Evolutionary conservation across 2,329 filamentous ascomycete species (phyloP), one percentile per base, ranked within the genome.

Genomic region (Aspergillus sp.): DNA sequence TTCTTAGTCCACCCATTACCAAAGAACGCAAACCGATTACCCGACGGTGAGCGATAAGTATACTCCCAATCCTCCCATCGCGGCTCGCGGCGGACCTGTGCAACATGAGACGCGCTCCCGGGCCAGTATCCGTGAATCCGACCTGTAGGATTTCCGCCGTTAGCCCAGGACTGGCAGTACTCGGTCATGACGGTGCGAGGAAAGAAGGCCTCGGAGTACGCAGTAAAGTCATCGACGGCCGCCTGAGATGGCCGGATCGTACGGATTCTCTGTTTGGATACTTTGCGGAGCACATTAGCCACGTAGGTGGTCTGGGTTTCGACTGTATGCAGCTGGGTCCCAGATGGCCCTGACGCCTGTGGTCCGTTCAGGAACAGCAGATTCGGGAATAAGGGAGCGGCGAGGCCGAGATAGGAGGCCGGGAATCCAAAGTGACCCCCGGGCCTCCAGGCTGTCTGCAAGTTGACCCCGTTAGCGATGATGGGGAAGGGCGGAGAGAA

Each of bases 141-240:
- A 0, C 79, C 82, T 0, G 87, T 87, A 0, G 87, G 82, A 5
- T 75, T 74, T 0, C 85, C 85, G 14, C 88, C 85, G 59, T 91
- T 91, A 58, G 88, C 89, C 89, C 89, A 91, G 0, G 84, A 88
- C 43, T 83, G 85, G 69, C 88, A 91, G 56, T 84, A 82, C 53
- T 87, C 71, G 0, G 70, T 69, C 70, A 70, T 76, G 2, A 82
- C 81, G 3, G 80, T 83, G 12, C 75, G 77, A 0, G 79, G 78
- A 62, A 81, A 82, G 67, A 82, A 83, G 0, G 73, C 71, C 59
- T 84, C 81, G 47, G 74, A 71, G 52, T 76, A 74, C 19, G 72
- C 70, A 45, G 73, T 63, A 44, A 75, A 76, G 33, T 90, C 87
- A 41, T 89, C 86, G 0, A 87, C 76, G 0, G 88, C 88, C 31